Evolutionary conservation across 805 yeast genomes (phyloP).

Genomic region (Spathaspora gorwiae): DNA sequence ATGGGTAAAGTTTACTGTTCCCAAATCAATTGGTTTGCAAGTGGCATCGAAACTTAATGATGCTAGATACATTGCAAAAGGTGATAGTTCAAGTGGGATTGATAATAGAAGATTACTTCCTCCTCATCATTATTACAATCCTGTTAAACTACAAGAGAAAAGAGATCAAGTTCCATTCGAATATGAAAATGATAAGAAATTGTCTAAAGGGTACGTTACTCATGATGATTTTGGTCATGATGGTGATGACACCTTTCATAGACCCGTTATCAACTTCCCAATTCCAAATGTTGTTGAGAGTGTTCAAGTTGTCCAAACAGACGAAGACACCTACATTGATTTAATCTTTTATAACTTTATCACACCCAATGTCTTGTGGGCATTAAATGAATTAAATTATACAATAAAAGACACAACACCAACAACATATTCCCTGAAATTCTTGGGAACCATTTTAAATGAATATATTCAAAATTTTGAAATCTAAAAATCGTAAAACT

Average conservation of each 20-base stretch:
- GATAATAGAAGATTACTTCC: conserved; percentile 18
- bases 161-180: conserved; percentile 1
- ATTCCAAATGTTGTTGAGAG: conserved; percentile 80
- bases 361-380: conserved; percentile 28
- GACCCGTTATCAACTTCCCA: conserved; percentile 50
- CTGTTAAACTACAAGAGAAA: neutral
- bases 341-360: conserved; percentile 79
- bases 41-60: conserved; percentile 56
- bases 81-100: neutral
- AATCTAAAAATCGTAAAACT: conserved; percentile 6
- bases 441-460: conserved; percentile 30
- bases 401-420: conserved; percentile 11
- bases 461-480: conserved; percentile 21
- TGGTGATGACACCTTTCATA: conserved; percentile 83
- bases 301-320: conserved; percentile 24
- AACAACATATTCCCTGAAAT: conserved; percentile 25
- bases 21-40: conserved; percentile 50
- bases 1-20: conserved; percentile 68
- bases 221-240: conserved; percentile 76
- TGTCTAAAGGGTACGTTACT: conserved; percentile 73
- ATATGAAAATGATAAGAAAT: conserved; percentile 4
- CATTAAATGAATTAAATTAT: conserved; percentile 25
- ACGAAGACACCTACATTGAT: conserved; percentile 43
- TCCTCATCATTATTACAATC: conserved; percentile 15
- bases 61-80: conserved; percentile 40